Base-by-base conservation (phyloP, 1,139 yeast genomes). In the Geotrichum siamense region DNA sequence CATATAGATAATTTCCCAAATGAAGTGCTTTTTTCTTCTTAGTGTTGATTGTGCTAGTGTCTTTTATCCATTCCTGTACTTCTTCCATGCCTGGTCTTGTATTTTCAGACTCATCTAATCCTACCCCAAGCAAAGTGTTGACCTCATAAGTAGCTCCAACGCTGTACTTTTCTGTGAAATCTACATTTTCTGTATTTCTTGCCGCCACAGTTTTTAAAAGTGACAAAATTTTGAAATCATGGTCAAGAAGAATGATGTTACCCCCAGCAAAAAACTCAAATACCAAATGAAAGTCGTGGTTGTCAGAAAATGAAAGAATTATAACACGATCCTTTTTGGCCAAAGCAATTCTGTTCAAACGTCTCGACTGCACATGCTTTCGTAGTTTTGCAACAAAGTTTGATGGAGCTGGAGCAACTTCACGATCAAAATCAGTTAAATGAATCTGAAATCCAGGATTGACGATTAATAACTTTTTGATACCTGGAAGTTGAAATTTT, bases 231-330 rank as follows among this genome's bases (percentile, higher is more conserved):
- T 75, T 79, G 52, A 70, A 64, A 15, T 19, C 25, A 29, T 77
- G 74, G 59, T 89, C 94, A 51, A 89, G 69, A 20, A 91, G 68
- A 25, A 91, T 68, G 48, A 91, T 76, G 58, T 91, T 91, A 29
- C 98, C 98, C 2, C 96, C 96, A 58, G 96, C 85, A 67, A 87
- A 89, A 55, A 91, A 89, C 59, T 91, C 98, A 49, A 91, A 65
- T 0, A 85, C 95, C 53, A 89, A 68, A 56, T 83, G 82, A 61
- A 67, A 84, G 45, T 77, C 60, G 5, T 94, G 93, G 22, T 63
- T 67, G 54, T 85, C 94, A 43, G 87, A 77, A 62, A 91, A 89
- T 48, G 84, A 78, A 41, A 91, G 61, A 0, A 86, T 94, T 44
- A 85, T 68, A 17, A 86, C 76, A 59, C 98, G 73, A 59, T 87